phyloP scores from a whole-genome alignment of 2,329 filamentous ascomycete genomes.

The Periconia sp. region DNA sequence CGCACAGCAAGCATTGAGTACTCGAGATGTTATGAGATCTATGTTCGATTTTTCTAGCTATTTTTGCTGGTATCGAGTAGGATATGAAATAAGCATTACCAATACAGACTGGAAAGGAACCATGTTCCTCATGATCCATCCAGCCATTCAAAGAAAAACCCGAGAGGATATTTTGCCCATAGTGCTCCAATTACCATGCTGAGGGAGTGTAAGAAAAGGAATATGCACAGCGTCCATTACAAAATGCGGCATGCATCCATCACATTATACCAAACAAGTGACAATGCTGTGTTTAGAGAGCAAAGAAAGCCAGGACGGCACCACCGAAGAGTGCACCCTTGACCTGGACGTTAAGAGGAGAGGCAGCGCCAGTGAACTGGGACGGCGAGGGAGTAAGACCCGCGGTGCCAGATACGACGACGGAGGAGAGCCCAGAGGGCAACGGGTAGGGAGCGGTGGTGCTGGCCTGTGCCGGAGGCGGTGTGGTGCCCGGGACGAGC shows the following conservation, averaged over 20 bases:
- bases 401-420: slow-evolving; percentile 12
- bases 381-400: slow-evolving; percentile 23
- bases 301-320: slow-evolving; percentile 40
- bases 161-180: slow-evolving; percentile 1
- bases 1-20: no score
- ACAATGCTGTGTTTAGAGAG: slow-evolving; percentile 30
- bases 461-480: slow-evolving; percentile 36
- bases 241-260: not conserved
- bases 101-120: slow-evolving; percentile 3
- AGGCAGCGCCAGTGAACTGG: slow-evolving; percentile 45
- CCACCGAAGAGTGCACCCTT: slow-evolving; percentile 35
- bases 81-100: slow-evolving; percentile 6
- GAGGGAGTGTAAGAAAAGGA: not conserved
- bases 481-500: slow-evolving; percentile 42
- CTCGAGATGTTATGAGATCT: no score
- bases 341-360: slow-evolving; percentile 26
- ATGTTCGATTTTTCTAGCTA: slow-evolving; percentile 7
- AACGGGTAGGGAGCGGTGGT: slow-evolving; percentile 37
- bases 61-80: no score
- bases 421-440: slow-evolving; percentile 29
- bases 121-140: not conserved
- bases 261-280: slow-evolving; percentile 3
- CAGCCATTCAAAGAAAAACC: not conserved
- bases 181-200: slow-evolving; percentile 2
- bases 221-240: slow-evolving; percentile 8